Conservation (phyloP, 495 filamentous ascomycete genomes). For the Pyrenula aspistea region DNA sequence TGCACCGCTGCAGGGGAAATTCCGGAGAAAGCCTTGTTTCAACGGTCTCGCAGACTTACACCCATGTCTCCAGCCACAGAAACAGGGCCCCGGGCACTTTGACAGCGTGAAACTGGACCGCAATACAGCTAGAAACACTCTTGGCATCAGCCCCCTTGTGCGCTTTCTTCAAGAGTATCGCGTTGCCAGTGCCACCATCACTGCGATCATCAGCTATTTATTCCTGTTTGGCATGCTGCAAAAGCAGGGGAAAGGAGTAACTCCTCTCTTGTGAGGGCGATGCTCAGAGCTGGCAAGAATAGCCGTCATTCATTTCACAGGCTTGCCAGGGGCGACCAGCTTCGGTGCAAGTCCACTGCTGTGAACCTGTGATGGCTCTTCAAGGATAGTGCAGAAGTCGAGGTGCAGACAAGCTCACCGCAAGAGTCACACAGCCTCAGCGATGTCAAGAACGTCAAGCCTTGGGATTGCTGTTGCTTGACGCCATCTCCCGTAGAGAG, state of each 20-base stretch:
- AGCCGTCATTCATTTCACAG: not conserved
- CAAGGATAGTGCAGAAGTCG: not conserved
- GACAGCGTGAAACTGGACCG: not conserved
- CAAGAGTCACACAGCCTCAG: not conserved
- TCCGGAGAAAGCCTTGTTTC: not conserved
- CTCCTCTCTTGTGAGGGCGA: not conserved
- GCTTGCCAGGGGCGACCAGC: not conserved
- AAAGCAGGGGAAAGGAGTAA: not conserved
- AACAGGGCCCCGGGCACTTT: not conserved
- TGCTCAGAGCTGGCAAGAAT: not conserved
- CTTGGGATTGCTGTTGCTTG: not conserved
- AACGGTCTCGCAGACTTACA: not conserved
- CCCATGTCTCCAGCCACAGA: not conserved
- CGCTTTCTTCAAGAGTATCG: not conserved
- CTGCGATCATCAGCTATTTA: not conserved
- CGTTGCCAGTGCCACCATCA: not conserved
- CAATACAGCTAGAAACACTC: not conserved
- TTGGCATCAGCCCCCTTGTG: not conserved
- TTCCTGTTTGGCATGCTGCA: not conserved
- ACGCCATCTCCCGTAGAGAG: not conserved
- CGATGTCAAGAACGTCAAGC: not conserved
- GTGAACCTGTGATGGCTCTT: not conserved
- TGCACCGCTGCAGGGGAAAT: not conserved
- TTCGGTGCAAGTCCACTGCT: not conserved
- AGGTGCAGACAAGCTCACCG: not conserved